Base-by-base conservation (phyloP, 805 yeast genomes). In the Zygosaccharomyces rouxii region DNA sequence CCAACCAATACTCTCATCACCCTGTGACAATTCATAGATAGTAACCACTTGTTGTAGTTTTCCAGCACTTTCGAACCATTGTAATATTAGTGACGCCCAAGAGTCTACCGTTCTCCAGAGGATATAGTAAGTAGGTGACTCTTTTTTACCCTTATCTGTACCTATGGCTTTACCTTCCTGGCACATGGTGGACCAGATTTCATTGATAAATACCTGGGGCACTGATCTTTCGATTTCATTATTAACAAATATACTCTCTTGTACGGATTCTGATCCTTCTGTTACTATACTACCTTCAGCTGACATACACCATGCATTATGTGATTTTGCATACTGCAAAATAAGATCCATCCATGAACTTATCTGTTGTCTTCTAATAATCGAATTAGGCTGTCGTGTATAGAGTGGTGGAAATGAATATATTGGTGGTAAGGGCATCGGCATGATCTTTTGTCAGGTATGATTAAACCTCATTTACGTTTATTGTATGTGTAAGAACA, bases 391-490 rank as follows among this genome's bases (percentile, higher is more conserved):
- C 68, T 92, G 99, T 52, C 80, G 76, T 7, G 98, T 94, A 70
- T 81, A 92, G 56, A 92, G 80, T 0, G 99, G 99, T 5, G 97
- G 97, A 66, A 89, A 92, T 33, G 79, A 72, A 59, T 81, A 81
- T 16, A 83, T 81, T 3, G 75, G 64, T 4, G 87, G 86, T 46
- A 71, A 72, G n/a, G 26, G 30, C 14, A 11, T 30, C 13, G 50
- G 14, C 44, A 41, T 29, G 35, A 5, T 29, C 33, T 41, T 18
- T 16, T 16, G 14, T 33, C 19, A 14, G 37, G 9, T 33, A n/a
- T 16, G 37, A 13, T 30, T 30, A 7, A n/a, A 5, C 16, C 6
- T 30, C 33, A 30, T 30, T 2, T 13, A 7, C 33, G 16, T 30
- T 25, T 5, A 9, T 25, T 5, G 33, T 30, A n/a, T n/a, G 33